Evolutionary conservation across 805 yeast genomes (phyloP).

Genomic region (Wickerhamomyces ciferrii): DNA sequence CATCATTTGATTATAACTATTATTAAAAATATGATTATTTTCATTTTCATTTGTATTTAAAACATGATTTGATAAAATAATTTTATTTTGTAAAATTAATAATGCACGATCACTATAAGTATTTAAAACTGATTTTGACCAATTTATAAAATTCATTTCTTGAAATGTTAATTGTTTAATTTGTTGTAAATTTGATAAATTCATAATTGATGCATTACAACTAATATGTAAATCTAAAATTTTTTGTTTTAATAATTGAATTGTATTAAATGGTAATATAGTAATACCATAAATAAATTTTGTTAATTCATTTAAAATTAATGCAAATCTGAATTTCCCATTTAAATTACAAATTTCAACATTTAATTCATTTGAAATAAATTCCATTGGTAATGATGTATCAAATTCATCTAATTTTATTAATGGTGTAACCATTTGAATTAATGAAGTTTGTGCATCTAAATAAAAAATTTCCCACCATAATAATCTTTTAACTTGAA

Average conservation of each 20-base stretch:
- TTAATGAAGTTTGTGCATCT: slow-evolving; percentile 52
- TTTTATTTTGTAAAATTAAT: slow-evolving; percentile 34
- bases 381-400: slow-evolving; percentile 48
- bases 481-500: slow-evolving; percentile 49
- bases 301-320: slow-evolving; percentile 49
- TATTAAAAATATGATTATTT: slow-evolving; percentile 19
- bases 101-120: slow-evolving; percentile 52
- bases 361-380: slow-evolving; percentile 32
- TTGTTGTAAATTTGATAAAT: slow-evolving; percentile 30
- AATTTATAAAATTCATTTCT: slow-evolving; percentile 36
- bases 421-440: slow-evolving; percentile 49
- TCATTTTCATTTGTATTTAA: slow-evolving; percentile 20
- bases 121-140: slow-evolving; percentile 41
- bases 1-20: slow-evolving; percentile 23
- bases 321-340: slow-evolving; percentile 46
- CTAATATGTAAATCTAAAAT: slow-evolving; percentile 44
- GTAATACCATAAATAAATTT: slow-evolving; percentile 43
- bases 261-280: slow-evolving; percentile 33
- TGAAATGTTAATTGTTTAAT: slow-evolving; percentile 31
- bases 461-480: slow-evolving; percentile 66
- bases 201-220: slow-evolving; percentile 43
- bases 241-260: slow-evolving; percentile 39
- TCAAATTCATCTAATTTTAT: slow-evolving; percentile 49
- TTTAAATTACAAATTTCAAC: slow-evolving; percentile 44
- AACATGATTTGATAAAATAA: slow-evolving; percentile 24